These are phyloP conservation scores for Vairimorpha apis DNA, from an alignment of 371 early-diverging fungal species.

Conservation along the genomic window DNA sequence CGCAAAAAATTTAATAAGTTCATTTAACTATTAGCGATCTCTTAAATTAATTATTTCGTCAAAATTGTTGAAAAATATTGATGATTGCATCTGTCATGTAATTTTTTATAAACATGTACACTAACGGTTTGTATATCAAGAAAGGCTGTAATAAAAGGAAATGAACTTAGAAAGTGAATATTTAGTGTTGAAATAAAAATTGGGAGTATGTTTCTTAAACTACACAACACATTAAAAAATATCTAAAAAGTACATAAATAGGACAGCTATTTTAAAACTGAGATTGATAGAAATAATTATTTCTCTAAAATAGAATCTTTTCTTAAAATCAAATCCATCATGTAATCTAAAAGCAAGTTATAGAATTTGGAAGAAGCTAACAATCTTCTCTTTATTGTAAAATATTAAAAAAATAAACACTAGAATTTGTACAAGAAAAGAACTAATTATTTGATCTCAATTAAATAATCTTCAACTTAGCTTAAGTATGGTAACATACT, in stretches of 20 bases:
- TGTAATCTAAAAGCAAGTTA: not conserved
- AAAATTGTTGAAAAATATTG: not conserved
- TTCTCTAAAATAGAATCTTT: not conserved
- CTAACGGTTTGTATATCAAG: not conserved
- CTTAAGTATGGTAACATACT: not conserved
- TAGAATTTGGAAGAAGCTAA: not conserved
- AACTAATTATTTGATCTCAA: not conserved
- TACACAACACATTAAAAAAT: not conserved
- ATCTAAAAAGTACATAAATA: not conserved
- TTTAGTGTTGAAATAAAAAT: not conserved
- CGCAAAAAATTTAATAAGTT: not conserved
- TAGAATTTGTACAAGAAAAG: not conserved
- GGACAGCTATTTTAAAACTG: not conserved
- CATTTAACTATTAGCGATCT: not conserved
- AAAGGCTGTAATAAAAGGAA: not conserved
- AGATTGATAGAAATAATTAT: not conserved
- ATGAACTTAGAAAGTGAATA: not conserved
- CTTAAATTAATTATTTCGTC: conserved; percentile 2
- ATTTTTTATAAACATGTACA: not conserved
- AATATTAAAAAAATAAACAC: not conserved
- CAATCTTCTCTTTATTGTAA: not conserved
- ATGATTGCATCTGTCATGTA: not conserved
- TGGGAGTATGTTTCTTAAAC: not conserved
- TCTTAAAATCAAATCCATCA: not conserved
- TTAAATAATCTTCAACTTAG: not conserved